Evolutionary conservation across 345 rosid genomes (phyloP), one percentile per base, ranked within the genome.

Genomic region (Psidium guajava): DNA sequence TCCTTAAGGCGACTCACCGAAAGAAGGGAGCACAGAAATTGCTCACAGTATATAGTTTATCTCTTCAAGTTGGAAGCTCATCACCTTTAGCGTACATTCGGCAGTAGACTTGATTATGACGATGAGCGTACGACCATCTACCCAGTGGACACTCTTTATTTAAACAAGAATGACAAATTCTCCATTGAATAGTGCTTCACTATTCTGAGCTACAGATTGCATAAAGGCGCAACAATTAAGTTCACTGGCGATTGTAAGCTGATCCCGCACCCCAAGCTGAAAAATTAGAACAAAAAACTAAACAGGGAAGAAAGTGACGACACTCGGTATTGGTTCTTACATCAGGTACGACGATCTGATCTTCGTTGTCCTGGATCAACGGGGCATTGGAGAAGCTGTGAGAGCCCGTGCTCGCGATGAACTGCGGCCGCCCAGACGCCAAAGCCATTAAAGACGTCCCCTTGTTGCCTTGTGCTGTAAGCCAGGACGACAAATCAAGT

Each of bases 321-420:
- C 40, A 80, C 47, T 54, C 81, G 36, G 61, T 54, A 84, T 18
- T 3, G 47, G 24, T 8, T 69, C 91, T 87, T 89, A 96, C 99
- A 86, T 97, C 98, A 3, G 99, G 89, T 54, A 97, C 95, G 32
- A 95, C 91, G 81, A 97, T 94, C 87, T 94, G 97, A 82, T 93
- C 86, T 54, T 93, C 94, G 7, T 91, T 69, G 89, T 88, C 87
- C 4, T 92, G 91, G 84, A 94, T 94, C 83, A 97, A 89, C 0
- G 99, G 99, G 27, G 94, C 88, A 87, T 89, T 90, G 36, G 97
- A 92, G 85, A 87, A 94, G 87, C 94, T 91, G 89, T 89, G 87
- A 53, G 87, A 92, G 44, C 96, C 98, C 22, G 91, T 86, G 85
- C 97, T 90, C 10, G 93, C 87, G 24, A 96, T 94, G 93, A 96